Conservation (phyloP, 495 filamentous ascomycete species). For the Astrothelium macrocarpum region DNA sequence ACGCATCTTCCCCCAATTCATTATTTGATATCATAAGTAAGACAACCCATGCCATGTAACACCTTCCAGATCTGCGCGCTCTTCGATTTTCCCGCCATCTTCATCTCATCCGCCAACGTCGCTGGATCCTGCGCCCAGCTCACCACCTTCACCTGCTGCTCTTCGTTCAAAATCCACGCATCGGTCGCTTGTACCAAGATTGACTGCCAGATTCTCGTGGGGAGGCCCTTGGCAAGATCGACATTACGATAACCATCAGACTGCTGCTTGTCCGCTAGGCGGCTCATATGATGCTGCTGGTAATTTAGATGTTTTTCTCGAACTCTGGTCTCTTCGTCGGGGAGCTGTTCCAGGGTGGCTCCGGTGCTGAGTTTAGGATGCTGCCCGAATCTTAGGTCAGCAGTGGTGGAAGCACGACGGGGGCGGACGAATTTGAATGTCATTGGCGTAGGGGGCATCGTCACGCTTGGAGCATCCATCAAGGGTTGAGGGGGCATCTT, state of each 20-base stretch:
- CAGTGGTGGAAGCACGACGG: background rate
- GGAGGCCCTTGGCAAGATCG: constrained; percentile 10
- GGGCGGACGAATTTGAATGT: background rate
- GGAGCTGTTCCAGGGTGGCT: background rate
- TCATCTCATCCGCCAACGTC: constrained; percentile 26
- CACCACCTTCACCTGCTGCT: constrained; percentile 20
- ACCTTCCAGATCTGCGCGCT: constrained; percentile 30
- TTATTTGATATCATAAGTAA: constrained; percentile 27
- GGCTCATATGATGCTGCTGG: constrained; percentile 12
- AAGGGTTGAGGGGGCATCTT: background rate
- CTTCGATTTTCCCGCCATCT: constrained; percentile 24
- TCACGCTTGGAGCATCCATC: background rate
- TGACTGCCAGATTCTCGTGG: constrained; percentile 6
- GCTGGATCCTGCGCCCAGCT: constrained; percentile 24
- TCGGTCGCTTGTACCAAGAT: constrained; percentile 9
- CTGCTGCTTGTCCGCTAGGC: background rate
- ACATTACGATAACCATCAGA: constrained; percentile 2
- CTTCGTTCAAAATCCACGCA: constrained; percentile 8
- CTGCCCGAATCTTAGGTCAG: background rate
- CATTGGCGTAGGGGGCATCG: background rate
- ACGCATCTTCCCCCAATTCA: no score
- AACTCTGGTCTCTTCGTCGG: background rate
- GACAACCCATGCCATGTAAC: constrained; percentile 29
- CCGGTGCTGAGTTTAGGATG: background rate
- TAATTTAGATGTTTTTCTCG: constrained; percentile 5